Evolutionary conservation across 306 rosid species (phyloP).

Genomic region (Oxytropis ochrocephala): DNA sequence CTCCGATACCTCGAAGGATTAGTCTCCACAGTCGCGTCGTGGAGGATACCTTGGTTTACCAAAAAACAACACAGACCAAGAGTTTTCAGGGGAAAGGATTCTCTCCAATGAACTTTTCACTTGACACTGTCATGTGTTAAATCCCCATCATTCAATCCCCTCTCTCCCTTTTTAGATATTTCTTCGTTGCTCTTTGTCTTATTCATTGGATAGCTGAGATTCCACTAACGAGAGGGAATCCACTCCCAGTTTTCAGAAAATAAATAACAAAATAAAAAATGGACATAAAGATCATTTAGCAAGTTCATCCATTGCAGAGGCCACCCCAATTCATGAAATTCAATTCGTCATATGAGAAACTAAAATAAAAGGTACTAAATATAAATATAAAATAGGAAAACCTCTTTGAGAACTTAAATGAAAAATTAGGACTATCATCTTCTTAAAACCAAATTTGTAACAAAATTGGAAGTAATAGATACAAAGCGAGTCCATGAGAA

Average conservation of each 20-base stretch:
- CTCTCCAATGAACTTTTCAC: too few species aligned
- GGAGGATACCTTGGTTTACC: too few species aligned
- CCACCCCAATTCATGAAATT: not conserved
- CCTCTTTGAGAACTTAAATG: not conserved
- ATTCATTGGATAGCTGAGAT: too few species aligned
- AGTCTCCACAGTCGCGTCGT: too few species aligned
- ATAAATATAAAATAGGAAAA: conserved; percentile 3
- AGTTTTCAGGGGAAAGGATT: too few species aligned
- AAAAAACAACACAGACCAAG: not conserved
- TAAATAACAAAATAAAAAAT: conserved; percentile 4
- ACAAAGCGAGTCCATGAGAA: not conserved
- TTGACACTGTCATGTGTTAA: too few species aligned
- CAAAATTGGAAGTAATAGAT: not conserved
- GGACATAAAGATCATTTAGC: not conserved
- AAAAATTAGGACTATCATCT: not conserved
- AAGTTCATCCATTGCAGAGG: conserved; percentile 7
- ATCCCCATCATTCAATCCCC: too few species aligned
- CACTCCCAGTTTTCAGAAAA: not conserved
- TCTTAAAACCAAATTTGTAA: not conserved
- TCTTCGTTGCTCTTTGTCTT: too few species aligned
- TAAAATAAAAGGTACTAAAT: conserved; percentile 19
- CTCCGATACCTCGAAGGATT: too few species aligned
- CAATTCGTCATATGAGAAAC: not conserved
- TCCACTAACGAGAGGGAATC: too few species aligned
- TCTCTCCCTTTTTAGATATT: too few species aligned